Evolutionary conservation across 2,329 filamentous ascomycete genomes (phyloP).

Genomic region (Gnomoniopsis smithogilvyi): DNA sequence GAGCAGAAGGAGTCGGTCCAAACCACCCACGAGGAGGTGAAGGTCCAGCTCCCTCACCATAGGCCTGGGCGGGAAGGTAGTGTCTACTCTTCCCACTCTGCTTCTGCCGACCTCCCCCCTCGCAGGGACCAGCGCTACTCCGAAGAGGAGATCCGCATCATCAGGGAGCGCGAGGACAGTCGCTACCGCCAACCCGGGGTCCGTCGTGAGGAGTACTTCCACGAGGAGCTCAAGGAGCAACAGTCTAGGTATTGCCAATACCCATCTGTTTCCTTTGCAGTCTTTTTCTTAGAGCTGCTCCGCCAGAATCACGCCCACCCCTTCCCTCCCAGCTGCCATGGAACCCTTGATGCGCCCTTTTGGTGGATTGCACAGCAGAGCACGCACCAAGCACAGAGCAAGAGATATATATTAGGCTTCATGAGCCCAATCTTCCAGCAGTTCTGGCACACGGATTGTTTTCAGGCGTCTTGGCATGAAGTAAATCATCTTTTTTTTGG

Average conservation of each 20-base stretch:
- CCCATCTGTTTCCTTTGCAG: slow-evolving; percentile 17
- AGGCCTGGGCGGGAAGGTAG: slow-evolving; percentile 96
- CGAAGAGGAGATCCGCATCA: slow-evolving; percentile 82
- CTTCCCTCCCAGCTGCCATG: neutral
- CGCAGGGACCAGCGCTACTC: slow-evolving; percentile 58
- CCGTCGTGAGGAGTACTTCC: slow-evolving; percentile 49
- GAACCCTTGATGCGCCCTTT: neutral
- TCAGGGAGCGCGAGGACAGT: slow-evolving; percentile 76
- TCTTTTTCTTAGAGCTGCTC: slow-evolving; percentile 17
- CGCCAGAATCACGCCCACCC: neutral
- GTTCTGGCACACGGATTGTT: too few species aligned
- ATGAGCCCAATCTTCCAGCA: too few species aligned
- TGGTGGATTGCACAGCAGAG: neutral
- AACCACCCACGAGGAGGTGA: slow-evolving; percentile 81
- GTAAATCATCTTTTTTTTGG: too few species aligned
- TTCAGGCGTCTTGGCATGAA: too few species aligned
- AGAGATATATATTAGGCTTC: too few species aligned
- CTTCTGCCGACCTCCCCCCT: slow-evolving; percentile 59
- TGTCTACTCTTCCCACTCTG: slow-evolving; percentile 71
- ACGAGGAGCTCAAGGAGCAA: slow-evolving; percentile 43
- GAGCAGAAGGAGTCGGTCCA: slow-evolving; percentile 48
- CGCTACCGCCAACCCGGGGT: slow-evolving; percentile 69
- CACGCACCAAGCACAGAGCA: neutral
- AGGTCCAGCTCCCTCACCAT: slow-evolving; percentile 72
- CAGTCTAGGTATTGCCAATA: slow-evolving; percentile 19